Base-by-base conservation (phyloP, 2,329 filamentous ascomycete genomes). In the Aureobasidium sp. region DNA sequence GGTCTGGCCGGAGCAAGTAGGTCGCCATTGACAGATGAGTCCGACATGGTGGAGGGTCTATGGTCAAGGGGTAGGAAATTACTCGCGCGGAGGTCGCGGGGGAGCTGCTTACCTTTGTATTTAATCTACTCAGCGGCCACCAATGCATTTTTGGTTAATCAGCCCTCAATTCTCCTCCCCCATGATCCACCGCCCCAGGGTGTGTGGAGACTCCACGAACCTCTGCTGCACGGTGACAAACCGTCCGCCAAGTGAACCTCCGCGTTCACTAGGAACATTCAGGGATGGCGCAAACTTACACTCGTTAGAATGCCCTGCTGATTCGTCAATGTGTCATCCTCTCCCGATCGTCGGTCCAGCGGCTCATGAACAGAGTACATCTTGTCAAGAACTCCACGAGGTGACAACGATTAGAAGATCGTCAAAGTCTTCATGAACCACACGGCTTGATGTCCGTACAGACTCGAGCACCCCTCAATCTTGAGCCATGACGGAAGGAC, bases 21-120 rank as follows among this genome's bases (percentile, higher is more conserved):
- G 39, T 63, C 61, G 29, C 61, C 54, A 60, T 60, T 63, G 53
- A 52, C 39, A 39, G 61, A 58, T n/a, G 53, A 53, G 39, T 63
- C 61, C 27, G 61, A 60, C 61, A 63, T 63, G 45, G 24, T 63
- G 17, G 15, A 39, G 29, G 47, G 22, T 60, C 40, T 17, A 40
- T 48, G 42, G 44, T 60, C 57, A 47, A 50, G 35, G 12, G 22
- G 24, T 60, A 42, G 33, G 35, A 24, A 60, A 60, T 24, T 27
- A 14, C 45, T 60, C 57, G 35, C 39, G 39, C 57, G 35, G 45
- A 59, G 54, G 42, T 33, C 54, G 54, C 29, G 57, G 44, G 56
- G 44, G 45, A 40, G 44, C 31, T 60, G 57, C 57, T 60, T 47
- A 42, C 57, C 57, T 60, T 60, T 60, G 57, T 60, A 60, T 50